Base-by-base conservation (phyloP, 2,329 filamentous ascomycete genomes). In the Colletotrichum lupini region DNA sequence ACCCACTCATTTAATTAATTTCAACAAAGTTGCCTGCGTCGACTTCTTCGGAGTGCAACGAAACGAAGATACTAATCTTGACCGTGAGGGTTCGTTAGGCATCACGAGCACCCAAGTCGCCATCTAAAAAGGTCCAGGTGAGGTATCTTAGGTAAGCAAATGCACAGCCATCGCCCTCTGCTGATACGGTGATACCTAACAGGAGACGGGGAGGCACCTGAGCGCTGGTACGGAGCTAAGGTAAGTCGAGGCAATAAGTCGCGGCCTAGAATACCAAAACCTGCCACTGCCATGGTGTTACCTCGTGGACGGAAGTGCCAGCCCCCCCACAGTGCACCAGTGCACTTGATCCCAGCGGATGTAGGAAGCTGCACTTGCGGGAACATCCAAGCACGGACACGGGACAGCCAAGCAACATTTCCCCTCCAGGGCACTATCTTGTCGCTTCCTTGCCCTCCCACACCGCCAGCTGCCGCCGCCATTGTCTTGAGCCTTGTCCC, bases 401-500 rank as follows among this genome's bases (percentile, higher is more conserved):
- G 19, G 42, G 42, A 16, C 58, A 61, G 35, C 59, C 42, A 59
- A 59, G 56, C 2, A 59, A 37, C 56, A 24, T 35, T 32, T 26
- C 58, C 58, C 42, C 42, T 49, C 19, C 42, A 49, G 42, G 42
- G 42, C 42, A 49, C 42, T 49, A 49, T 49, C 42, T 49, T 49
- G 42, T 42, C 58, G 28, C 49, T 28, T 16, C 11, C 61, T 49
- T 64, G 28, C 61, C 59, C 24, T 24, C 57, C 46, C 26, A 63
- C 60, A 63, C 60, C 60, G 60, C 60, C 30, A 49, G 28, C 58
- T 26, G 57, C 56, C n/a, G 52, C 59, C 28, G 28, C 37, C 53
- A 26, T 63, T 46, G n/a, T 37, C 53, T 22, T 52, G 16, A 19
- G 57, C 52, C 52, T 62, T 72, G 46, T 67, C 68, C 63, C 60